A percentile compares a stretch with the other conserved stretches of the same genome.
Evolutionary conservation across 169 alveolate species (phyloP).

Genomic region (Toxoplasma gondii): DNA sequence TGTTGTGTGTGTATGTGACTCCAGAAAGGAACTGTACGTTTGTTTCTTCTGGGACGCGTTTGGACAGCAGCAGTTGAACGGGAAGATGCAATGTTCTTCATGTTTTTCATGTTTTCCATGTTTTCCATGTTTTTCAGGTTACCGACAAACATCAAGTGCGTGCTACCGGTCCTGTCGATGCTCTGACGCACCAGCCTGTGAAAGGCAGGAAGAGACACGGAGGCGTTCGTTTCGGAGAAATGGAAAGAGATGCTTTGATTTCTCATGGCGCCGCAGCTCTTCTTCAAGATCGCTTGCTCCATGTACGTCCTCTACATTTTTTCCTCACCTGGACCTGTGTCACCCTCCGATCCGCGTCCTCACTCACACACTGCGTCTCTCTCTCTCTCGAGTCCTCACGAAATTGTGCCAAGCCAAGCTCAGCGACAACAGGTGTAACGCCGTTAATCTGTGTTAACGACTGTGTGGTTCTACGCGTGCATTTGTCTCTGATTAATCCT

Average conservation of each 20-base stretch:
- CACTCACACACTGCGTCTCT: not conserved
- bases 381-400: not conserved
- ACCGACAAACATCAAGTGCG: slow-evolving; percentile 95
- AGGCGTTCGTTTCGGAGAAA: slow-evolving; percentile 99
- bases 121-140: slow-evolving; percentile 46
- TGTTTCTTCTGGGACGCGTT: not conserved
- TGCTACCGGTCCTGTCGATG: slow-evolving; percentile 98
- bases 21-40: not conserved
- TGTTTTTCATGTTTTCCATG: too few species aligned
- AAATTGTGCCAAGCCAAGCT: not conserved
- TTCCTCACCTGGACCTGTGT: slow-evolving; percentile 82
- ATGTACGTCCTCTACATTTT: slow-evolving; percentile 7
- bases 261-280: slow-evolving; percentile 98
- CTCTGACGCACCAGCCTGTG: slow-evolving; percentile 98
- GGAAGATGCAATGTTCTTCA: not conserved
- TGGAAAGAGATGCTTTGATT: slow-evolving; percentile 99
- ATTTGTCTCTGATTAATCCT: too few species aligned
- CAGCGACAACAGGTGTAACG: not conserved
- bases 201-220: slow-evolving; percentile 99
- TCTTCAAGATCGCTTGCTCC: slow-evolving; percentile 96
- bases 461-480: too few species aligned
- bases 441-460: not conserved
- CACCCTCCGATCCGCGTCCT: not conserved
- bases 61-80: too few species aligned
- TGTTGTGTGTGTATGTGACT: too few species aligned